These are phyloP conservation scores for Blastomyces gilchristii DNA, from an alignment of 2,329 filamentous ascomycete genomes.

Conservation along the genomic window DNA sequence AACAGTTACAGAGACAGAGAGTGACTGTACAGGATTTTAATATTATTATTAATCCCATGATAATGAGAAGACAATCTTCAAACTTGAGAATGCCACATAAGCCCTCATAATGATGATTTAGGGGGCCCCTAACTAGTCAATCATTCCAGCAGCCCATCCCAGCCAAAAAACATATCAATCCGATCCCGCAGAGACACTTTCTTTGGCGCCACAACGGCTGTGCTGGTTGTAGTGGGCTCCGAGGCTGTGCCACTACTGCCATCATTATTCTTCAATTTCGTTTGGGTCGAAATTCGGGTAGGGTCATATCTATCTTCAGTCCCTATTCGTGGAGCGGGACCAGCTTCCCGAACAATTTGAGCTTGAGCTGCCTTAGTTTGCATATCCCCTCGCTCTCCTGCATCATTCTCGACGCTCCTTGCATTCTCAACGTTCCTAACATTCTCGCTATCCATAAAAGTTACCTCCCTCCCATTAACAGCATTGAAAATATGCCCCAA, in stretches of 20 bases:
- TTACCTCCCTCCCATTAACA: not conserved
- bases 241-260: not conserved
- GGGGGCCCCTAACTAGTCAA: not conserved
- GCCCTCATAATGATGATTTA: too few species aligned
- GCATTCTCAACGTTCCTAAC: too few species aligned
- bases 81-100: too few species aligned
- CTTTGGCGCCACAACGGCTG: not conserved
- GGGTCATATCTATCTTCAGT: not conserved
- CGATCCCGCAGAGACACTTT: slow-evolving; percentile 2
- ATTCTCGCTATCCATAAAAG: not conserved
- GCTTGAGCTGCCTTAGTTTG: not conserved
- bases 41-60: too few species aligned
- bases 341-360: not conserved
- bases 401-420: not conserved
- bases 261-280: not conserved
- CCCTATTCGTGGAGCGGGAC: not conserved
- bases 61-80: too few species aligned
- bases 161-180: slow-evolving; percentile 6
- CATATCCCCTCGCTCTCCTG: not conserved
- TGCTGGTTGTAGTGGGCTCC: too few species aligned
- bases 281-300: not conserved
- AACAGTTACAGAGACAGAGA: too few species aligned
- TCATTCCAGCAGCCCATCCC: slow-evolving; percentile 5
- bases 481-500: not conserved
- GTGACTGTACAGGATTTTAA: too few species aligned